phyloP scores from a whole-genome alignment of 1,139 yeast species.

The Kodamaea sp. region DNA sequence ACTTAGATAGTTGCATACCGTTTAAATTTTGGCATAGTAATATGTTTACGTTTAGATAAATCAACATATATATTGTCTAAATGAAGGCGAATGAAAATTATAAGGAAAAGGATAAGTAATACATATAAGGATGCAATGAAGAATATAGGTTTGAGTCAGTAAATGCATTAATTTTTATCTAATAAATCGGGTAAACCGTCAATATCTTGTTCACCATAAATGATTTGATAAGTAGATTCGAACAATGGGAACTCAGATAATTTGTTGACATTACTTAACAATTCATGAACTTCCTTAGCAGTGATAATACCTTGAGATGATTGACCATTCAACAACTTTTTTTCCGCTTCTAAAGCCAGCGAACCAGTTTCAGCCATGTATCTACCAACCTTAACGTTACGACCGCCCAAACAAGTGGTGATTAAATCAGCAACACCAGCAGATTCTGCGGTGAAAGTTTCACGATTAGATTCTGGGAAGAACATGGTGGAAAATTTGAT shows the following conservation, averaged over 20 bases:
- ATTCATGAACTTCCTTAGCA: slow-evolving; percentile 47
- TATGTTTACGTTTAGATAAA: too few species aligned
- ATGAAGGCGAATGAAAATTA: too few species aligned
- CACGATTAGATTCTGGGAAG: slow-evolving; percentile 38
- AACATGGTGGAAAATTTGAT: slow-evolving; percentile 40
- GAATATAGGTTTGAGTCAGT: too few species aligned
- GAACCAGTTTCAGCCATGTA: slow-evolving; percentile 47
- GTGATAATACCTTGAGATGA: slow-evolving; percentile 50
- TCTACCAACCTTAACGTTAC: slow-evolving; percentile 47
- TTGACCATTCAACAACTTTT: slow-evolving; percentile 46
- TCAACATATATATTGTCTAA: too few species aligned
- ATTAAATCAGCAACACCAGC: slow-evolving; percentile 53
- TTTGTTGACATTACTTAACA: slow-evolving; percentile 33
- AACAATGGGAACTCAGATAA: slow-evolving; percentile 42
- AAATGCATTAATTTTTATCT: slow-evolving; percentile 14
- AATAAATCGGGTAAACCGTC: slow-evolving; percentile 42
- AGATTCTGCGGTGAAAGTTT: slow-evolving; percentile 44
- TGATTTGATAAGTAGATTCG: slow-evolving; percentile 47
- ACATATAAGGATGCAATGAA: neutral
- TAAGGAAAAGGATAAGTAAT: too few species aligned
- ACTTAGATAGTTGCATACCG: too few species aligned
- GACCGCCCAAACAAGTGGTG: slow-evolving; percentile 49
- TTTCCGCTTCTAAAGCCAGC: slow-evolving; percentile 42
- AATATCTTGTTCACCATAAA: slow-evolving; percentile 40
- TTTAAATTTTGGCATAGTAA: too few species aligned